Conservation (phyloP, 2,329 filamentous ascomycete species). For the Cordyceps farinosa region DNA sequence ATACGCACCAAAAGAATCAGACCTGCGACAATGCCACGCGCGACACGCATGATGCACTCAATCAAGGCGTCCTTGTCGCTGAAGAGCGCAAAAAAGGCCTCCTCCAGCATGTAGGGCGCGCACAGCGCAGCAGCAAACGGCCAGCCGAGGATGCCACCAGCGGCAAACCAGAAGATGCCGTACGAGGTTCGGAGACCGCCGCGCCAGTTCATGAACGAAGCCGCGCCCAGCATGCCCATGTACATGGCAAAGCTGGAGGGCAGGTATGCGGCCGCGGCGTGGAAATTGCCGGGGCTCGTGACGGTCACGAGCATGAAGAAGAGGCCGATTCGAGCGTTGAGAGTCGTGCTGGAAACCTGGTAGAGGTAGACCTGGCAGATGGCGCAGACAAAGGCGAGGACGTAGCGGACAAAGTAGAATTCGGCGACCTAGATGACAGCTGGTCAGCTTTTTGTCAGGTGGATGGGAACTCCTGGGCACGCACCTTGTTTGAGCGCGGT, state of each 20-base stretch:
- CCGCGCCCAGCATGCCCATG: conserved; percentile 76
- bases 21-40: conserved; percentile 64
- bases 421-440: conserved; percentile 51
- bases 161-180: conserved; percentile 87
- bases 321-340: conserved; percentile 80
- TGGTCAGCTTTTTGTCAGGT: background rate
- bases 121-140: conserved; percentile 85
- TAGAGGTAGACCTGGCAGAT: conserved; percentile 79
- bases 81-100: conserved; percentile 56
- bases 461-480: background rate
- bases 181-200: conserved; percentile 73
- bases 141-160: conserved; percentile 86
- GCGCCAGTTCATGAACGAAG: conserved; percentile 87
- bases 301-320: conserved; percentile 76
- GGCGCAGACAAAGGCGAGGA: conserved; percentile 73
- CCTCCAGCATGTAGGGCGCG: conserved; percentile 76
- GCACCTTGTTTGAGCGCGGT: conserved; percentile 57
- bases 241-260: conserved; percentile 98
- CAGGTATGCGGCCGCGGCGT: conserved; percentile 80
- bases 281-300: conserved; percentile 87
- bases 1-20: conserved; percentile 63
- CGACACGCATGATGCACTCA: conserved; percentile 56
- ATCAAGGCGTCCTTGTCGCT: conserved; percentile 57
- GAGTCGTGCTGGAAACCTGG: conserved; percentile 67
- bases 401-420: conserved; percentile 82